Percentiles rank a stretch among this genome's conserved stretches.
Conservation (phyloP, 768 basidiomycete genomes). For the Hebeloma cylindrosporum region DNA sequence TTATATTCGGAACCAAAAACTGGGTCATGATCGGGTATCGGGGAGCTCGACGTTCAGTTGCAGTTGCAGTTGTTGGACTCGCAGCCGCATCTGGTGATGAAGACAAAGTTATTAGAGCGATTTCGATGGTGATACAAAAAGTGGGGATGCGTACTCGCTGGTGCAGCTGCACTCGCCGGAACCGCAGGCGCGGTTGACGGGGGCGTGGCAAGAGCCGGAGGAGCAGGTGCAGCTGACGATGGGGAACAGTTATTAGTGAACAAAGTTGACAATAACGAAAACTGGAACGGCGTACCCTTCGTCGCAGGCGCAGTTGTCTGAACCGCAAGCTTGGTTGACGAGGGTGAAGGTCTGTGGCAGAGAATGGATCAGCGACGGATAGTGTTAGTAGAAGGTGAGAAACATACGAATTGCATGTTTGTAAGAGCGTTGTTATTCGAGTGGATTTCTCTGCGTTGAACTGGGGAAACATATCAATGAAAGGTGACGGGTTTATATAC, state of each 20-base stretch:
- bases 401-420: slow-evolving; percentile 17
- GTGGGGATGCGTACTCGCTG: slow-evolving; percentile 13
- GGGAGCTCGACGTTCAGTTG: slow-evolving; percentile 2
- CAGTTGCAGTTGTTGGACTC: slow-evolving; percentile 3
- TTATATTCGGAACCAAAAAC: no score
- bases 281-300: no score
- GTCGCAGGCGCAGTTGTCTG: no score
- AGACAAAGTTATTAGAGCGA: neutral
- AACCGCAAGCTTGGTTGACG: no score
- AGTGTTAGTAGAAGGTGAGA: slow-evolving; percentile 1
- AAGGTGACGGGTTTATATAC: neutral
- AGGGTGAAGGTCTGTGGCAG: no score
- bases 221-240: no score
- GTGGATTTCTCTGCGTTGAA: neutral
- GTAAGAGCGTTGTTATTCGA: neutral
- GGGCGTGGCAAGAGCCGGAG: no score
- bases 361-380: no score
- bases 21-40: neutral
- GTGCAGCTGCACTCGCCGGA: slow-evolving; percentile 25
- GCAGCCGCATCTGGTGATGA: slow-evolving; percentile 14
- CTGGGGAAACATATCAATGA: neutral
- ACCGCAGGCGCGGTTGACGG: slow-evolving; percentile 32
- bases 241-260: no score
- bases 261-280: no score
- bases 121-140: neutral